A percentile compares a stretch with the other conserved stretches of the same genome.
These are phyloP conservation scores for Phytophthora sojae DNA, from an alignment of 352 stramenopile genomes.

Conservation along the genomic window DNA sequence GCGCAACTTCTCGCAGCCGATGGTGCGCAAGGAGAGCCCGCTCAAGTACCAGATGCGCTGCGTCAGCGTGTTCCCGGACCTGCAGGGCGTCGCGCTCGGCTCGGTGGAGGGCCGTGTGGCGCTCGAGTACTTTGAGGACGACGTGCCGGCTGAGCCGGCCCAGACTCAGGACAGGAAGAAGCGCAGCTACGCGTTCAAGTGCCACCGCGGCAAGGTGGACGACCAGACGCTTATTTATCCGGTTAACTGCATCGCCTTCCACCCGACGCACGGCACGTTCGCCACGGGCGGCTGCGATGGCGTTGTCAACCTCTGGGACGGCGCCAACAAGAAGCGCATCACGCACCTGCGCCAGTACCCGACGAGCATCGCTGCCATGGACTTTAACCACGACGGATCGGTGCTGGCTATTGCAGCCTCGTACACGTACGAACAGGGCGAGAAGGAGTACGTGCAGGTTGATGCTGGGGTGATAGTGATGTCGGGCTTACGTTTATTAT, in stretches of 20 bases:
- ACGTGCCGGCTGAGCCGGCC: not conserved
- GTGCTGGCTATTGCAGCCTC: constrained; percentile 95
- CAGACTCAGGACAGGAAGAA: constrained; percentile 38
- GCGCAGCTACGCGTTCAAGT: constrained; percentile 98
- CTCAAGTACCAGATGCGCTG: constrained; percentile 95
- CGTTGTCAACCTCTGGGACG: constrained; percentile 94
- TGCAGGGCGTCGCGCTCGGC: constrained; percentile 90
- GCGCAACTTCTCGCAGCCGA: constrained; percentile 67
- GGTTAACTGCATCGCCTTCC: constrained; percentile 97
- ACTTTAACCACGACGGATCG: constrained; percentile 94
- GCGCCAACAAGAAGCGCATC: constrained; percentile 96
- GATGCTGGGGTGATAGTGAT: not conserved
- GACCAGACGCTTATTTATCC: constrained; percentile 92
- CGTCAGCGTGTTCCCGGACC: constrained; percentile 73
- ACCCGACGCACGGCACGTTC: constrained; percentile 95
- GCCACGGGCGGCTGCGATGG: constrained; percentile 96
- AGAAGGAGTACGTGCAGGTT: constrained; percentile 88
- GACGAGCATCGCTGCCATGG: constrained; percentile 92
- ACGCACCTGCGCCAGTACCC: constrained; percentile 84
- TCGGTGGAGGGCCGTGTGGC: constrained; percentile 97
- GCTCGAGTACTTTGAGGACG: constrained; percentile 95
- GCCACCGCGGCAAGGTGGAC: constrained; percentile 92
- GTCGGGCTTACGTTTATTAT: constrained; percentile 12
- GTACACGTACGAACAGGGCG: constrained; percentile 98
- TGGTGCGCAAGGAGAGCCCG: constrained; percentile 78